These are phyloP conservation scores for Salvia rosmarinus DNA, from an alignment of 257 asterid species.

Conservation along the genomic window DNA sequence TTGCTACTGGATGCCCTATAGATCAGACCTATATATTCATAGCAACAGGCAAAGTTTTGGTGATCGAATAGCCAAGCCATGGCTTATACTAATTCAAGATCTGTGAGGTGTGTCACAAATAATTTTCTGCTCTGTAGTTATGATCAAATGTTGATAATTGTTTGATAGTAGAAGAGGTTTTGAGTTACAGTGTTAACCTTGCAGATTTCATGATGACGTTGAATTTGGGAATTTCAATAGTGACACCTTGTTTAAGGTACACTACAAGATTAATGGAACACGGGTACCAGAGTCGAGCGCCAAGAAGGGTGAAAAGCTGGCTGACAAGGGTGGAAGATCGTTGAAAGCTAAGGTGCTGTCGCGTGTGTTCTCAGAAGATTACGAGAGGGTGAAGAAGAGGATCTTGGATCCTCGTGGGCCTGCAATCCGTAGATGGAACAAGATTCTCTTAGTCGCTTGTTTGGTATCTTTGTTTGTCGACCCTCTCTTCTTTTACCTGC, in stretches of 20 bases:
- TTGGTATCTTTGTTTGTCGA: slow-evolving; percentile 85
- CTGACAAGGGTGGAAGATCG: slow-evolving; percentile 45
- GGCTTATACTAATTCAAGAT: slow-evolving; percentile 70
- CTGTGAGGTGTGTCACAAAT: slow-evolving; percentile 61
- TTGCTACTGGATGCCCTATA: slow-evolving; percentile 38
- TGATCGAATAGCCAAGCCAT: slow-evolving; percentile 49
- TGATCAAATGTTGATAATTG: neutral
- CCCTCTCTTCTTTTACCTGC: slow-evolving; percentile 90
- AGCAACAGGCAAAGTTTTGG: slow-evolving; percentile 27
- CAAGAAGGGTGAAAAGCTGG: slow-evolving; percentile 42
- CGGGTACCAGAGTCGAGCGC: slow-evolving; percentile 44
- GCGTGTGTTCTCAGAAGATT: slow-evolving; percentile 93
- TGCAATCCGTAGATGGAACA: slow-evolving; percentile 79
- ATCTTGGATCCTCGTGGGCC: slow-evolving; percentile 93
- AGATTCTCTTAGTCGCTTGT: slow-evolving; percentile 81
- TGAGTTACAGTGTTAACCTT: neutral
- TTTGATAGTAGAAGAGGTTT: neutral
- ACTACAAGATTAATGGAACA: slow-evolving; percentile 59
- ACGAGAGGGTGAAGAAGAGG: slow-evolving; percentile 69
- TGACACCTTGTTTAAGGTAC: slow-evolving; percentile 56
- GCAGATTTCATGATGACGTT: slow-evolving; percentile 70
- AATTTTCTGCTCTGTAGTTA: neutral
- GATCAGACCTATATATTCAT: slow-evolving; percentile 37
- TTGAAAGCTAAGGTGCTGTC: slow-evolving; percentile 76
- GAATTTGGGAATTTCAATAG: slow-evolving; percentile 54